phyloP scores from a whole-genome alignment of 176 grass and related monocot species.

The Oryza brachyantha region DNA sequence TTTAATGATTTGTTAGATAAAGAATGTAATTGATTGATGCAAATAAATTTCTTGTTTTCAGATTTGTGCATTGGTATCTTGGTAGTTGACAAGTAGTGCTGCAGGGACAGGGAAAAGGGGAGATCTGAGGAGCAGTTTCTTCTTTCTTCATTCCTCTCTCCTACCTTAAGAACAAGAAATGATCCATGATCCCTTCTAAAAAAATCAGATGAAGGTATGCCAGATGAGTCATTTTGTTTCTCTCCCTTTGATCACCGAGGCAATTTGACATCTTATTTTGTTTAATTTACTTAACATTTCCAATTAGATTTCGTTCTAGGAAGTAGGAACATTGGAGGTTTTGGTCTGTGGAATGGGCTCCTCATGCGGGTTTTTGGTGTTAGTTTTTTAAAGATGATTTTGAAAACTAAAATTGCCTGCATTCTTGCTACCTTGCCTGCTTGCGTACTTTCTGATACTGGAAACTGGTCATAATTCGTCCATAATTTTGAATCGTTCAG shows the following conservation, averaged over 20 bases:
- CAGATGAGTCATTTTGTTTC: neutral
- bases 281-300: constrained; percentile 29
- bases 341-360: neutral
- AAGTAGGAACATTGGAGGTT: neutral
- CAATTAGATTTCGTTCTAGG: constrained; percentile 4
- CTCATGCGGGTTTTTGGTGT: neutral
- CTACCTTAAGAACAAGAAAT: neutral
- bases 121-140: constrained; percentile 42
- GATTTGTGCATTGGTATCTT: constrained; percentile 37
- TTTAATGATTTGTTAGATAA: neutral
- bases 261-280: neutral
- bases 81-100: constrained; percentile 47
- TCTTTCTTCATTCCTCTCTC: constrained; percentile 18
- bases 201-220: constrained; percentile 29
- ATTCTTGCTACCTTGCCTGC: neutral
- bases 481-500: neutral
- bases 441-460: neutral
- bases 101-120: neutral
- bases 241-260: neutral
- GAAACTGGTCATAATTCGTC: neutral
- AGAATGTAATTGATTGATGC: constrained; percentile 4
- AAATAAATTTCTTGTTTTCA: constrained; percentile 11
- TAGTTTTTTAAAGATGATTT: neutral
- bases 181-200: neutral
- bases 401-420: neutral